These are phyloP conservation scores for Periconia sp. DNA, from an alignment of 2,329 filamentous ascomycete species.

Conservation along the genomic window DNA sequence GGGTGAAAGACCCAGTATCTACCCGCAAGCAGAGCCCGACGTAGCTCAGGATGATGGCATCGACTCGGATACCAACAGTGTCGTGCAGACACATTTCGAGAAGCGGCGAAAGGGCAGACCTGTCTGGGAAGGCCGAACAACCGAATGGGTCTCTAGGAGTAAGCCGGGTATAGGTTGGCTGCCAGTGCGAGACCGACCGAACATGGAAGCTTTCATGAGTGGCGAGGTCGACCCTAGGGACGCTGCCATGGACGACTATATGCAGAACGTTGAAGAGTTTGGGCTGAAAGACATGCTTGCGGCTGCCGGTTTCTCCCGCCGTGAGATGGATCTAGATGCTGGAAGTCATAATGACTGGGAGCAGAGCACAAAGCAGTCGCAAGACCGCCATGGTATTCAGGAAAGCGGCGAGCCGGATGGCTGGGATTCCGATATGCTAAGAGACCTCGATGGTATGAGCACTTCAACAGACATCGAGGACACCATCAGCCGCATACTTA, in stretches of 20 bases:
- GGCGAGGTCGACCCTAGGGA: constrained; percentile 27
- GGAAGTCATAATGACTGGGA: constrained; percentile 42
- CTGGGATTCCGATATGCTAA: constrained; percentile 54
- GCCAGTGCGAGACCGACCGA: constrained; percentile 25
- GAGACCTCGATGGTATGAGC: constrained; percentile 57
- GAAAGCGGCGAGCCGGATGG: constrained; percentile 23
- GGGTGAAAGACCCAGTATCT: background rate
- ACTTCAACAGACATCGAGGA: constrained; percentile 57
- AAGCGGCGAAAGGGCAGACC: constrained; percentile 33
- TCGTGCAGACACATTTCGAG: constrained; percentile 28
- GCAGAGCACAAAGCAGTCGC: constrained; percentile 8
- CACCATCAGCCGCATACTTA: constrained; percentile 51
- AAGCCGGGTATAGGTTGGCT: constrained; percentile 46
- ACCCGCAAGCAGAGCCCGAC: background rate
- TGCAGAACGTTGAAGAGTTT: constrained; percentile 66
- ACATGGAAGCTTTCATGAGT: constrained; percentile 27
- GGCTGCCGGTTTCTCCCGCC: constrained; percentile 34
- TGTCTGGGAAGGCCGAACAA: constrained; percentile 37
- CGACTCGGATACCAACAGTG: constrained; percentile 29
- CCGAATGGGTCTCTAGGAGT: constrained; percentile 39
- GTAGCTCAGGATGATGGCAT: constrained; percentile 9
- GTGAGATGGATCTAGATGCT: constrained; percentile 40
- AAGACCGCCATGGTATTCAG: constrained; percentile 16
- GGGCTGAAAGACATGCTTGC: constrained; percentile 39
- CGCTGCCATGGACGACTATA: constrained; percentile 69